Base-by-base conservation (phyloP, 2,329 filamentous ascomycete species). In the Pyrenophora seminiperda region DNA sequence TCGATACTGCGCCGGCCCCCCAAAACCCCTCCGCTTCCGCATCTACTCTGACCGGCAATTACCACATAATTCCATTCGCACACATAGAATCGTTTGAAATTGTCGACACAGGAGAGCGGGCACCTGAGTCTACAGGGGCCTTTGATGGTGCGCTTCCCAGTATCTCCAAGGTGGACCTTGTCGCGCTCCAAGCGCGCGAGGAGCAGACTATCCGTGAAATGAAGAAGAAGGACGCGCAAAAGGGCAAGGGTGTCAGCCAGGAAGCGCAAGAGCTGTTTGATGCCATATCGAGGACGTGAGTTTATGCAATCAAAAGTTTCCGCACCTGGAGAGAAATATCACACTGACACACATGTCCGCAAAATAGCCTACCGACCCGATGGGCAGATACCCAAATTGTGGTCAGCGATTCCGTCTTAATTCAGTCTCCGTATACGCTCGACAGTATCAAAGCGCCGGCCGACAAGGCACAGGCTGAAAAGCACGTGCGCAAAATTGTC, bases 251-350 rank as follows among this genome's bases (percentile, higher is more conserved):
- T 7, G 84, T 86, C 6, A 82, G 77, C 30, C 78, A 75, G 30
- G 83, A 85, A 56, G 84, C 80, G 19, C 84, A 87, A 70, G 83
- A 84, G 45, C 74, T 87, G 13, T 87, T 84, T 60, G 83, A 87
- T 73, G 78, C 80, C 9, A 77, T 87, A 45, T 79, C 78, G 53
- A 78, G 82, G 60, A 83, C 82, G 69, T 84, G 64, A 55, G 77
- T 68, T 68, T 17, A 13, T 7, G 11, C 30, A 19, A 15, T 19
- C 10, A 32, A 17, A 30, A 2, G n/a, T n/a, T n/a, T 7, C 14
- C 15, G 18, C 14, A 19, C 4, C 4, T 7, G n/a, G 7, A 37
- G 2, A 9, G 4, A 7, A 14, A 15, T 4, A n/a, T 2, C 17
- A n/a, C 17, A 29, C 58, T 63, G 40, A 62, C 53, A 20, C 18